phyloP scores from a whole-genome alignment of 345 rosid genomes.

The Heritiera fomes region DNA sequence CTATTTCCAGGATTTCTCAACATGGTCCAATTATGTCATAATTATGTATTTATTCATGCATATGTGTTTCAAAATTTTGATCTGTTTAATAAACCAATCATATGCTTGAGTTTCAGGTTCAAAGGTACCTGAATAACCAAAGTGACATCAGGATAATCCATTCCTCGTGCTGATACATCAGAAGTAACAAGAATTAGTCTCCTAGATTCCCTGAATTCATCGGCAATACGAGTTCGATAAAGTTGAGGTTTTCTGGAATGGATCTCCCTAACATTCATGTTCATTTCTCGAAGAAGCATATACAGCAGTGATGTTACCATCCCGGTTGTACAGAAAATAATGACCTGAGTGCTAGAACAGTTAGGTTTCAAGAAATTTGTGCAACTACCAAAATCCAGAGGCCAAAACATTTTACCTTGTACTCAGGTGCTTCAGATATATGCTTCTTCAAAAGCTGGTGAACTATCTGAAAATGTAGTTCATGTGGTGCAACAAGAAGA shows the following conservation, averaged over 20 bases:
- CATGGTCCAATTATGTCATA: not conserved
- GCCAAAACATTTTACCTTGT: conserved; percentile 55
- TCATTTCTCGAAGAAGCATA: conserved; percentile 76
- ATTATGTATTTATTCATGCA: not conserved
- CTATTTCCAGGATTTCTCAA: too few relatives aligned
- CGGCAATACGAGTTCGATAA: conserved; percentile 68
- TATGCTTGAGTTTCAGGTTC: not conserved
- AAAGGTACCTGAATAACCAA: conserved; percentile 85
- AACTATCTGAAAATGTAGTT: conserved; percentile 69
- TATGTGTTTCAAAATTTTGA: not conserved
- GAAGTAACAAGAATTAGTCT: conserved; percentile 80
- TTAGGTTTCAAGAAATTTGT: conserved; percentile 17
- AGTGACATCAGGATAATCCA: conserved; percentile 95
- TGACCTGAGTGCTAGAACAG: conserved; percentile 49
- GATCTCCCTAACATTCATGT: conserved; percentile 81
- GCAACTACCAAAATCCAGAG: conserved; percentile 15
- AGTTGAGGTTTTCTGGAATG: conserved; percentile 93
- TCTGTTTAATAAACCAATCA: not conserved
- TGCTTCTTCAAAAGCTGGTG: conserved; percentile 74
- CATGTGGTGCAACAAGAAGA: conserved; percentile 67
- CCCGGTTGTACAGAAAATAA: conserved; percentile 89
- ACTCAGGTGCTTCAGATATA: conserved; percentile 52
- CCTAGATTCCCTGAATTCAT: conserved; percentile 82
- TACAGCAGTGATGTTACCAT: conserved; percentile 84
- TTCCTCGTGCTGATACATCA: conserved; percentile 91